These are phyloP conservation scores for Fomitopsis pulvina DNA, from an alignment of 768 basidiomycete species.

Conservation along the genomic window DNA sequence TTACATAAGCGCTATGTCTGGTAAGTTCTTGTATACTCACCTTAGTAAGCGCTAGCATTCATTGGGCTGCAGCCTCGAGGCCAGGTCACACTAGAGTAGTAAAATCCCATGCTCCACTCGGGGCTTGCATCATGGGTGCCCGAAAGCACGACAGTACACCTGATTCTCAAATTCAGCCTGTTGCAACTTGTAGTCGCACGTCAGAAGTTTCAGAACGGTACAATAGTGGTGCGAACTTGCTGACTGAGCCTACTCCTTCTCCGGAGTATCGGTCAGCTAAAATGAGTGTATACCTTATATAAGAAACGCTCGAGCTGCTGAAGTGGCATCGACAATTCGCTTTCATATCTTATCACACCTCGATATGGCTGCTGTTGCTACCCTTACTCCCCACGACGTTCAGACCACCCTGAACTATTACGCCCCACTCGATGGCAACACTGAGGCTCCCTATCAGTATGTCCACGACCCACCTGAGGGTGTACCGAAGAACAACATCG, in stretches of 20 bases:
- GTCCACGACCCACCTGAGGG: slow-evolving; percentile 22
- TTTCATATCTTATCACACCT: neutral
- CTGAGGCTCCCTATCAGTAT: slow-evolving; percentile 26
- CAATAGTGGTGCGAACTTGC: neutral
- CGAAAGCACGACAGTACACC: neutral
- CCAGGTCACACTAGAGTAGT: neutral
- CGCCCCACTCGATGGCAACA: slow-evolving; percentile 14
- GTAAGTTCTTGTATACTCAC: too few relatives aligned
- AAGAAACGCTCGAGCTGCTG: neutral
- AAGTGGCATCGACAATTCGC: neutral
- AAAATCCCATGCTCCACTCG: too few relatives aligned
- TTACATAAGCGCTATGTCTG: too few relatives aligned
- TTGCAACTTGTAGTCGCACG: neutral
- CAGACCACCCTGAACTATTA: slow-evolving; percentile 33
- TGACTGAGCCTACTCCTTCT: neutral
- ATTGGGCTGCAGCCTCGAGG: neutral
- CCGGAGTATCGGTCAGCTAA: neutral
- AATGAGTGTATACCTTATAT: too few relatives aligned
- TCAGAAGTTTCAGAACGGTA: neutral
- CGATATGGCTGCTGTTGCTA: slow-evolving; percentile 17
- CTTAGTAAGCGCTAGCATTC: too few relatives aligned
- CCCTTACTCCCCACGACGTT: slow-evolving; percentile 28
- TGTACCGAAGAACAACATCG: slow-evolving; percentile 20
- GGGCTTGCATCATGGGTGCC: neutral
- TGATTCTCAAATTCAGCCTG: neutral